Conservation (phyloP, 2,329 filamentous ascomycete species). For the Dactylonectria estremocensis region DNA sequence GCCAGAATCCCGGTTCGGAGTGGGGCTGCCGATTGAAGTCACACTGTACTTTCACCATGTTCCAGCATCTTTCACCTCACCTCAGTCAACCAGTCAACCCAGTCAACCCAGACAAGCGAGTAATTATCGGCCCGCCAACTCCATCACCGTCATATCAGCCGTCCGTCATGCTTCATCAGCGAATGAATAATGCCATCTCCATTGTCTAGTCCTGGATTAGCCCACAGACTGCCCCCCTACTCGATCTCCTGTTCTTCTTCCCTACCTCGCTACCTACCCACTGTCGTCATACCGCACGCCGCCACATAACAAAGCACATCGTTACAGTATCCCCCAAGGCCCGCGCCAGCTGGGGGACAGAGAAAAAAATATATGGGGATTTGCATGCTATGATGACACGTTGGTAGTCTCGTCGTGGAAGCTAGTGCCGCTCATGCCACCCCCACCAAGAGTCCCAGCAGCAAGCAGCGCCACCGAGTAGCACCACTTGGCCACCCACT, state of each 20-base stretch:
- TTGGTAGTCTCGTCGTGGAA: conserved; percentile 22
- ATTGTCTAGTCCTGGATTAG: neutral
- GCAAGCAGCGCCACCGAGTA: conserved; percentile 6
- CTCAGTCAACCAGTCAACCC: neutral
- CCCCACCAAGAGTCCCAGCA: conserved; percentile 6
- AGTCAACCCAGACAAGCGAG: conserved; percentile 24
- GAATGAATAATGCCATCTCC: neutral
- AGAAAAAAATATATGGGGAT: conserved; percentile 22
- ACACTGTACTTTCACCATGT: conserved; percentile 3
- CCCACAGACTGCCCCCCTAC: neutral
- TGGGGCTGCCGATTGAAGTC: conserved; percentile 41
- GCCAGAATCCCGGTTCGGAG: conserved; percentile 34
- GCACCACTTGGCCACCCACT: neutral
- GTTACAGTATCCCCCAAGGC: neutral
- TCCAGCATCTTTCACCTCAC: conserved; percentile 38
- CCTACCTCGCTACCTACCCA: no score
- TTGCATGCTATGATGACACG: conserved; percentile 31
- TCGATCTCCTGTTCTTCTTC: no score
- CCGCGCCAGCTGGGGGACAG: neutral
- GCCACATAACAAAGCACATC: neutral
- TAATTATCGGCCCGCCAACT: conserved; percentile 9
- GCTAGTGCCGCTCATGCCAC: conserved; percentile 17
- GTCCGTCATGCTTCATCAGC: conserved; percentile 15
- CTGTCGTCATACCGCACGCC: neutral
- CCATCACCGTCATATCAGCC: conserved; percentile 14